Conservation (phyloP, 805 yeast species). For the Candida khao-thaluensis region DNA sequence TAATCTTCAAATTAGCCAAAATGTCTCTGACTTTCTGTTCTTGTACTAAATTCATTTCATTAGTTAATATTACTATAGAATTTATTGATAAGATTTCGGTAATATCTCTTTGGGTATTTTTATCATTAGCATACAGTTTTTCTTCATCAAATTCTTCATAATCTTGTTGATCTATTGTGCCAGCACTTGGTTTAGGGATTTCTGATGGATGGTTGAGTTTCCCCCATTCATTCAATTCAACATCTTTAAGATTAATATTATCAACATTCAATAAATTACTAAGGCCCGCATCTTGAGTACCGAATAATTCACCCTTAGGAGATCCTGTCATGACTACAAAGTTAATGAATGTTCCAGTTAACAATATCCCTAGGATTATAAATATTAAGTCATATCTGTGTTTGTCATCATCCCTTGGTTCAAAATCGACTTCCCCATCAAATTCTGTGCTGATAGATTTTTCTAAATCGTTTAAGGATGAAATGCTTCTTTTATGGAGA, state of each 20-base stretch:
- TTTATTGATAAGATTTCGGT: slow-evolving; percentile 33
- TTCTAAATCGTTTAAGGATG: slow-evolving; percentile 10
- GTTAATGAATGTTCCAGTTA: slow-evolving; percentile 12
- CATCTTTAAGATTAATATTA: slow-evolving; percentile 11
- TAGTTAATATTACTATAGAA: slow-evolving; percentile 28
- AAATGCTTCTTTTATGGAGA: slow-evolving; percentile 15
- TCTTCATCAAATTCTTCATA: slow-evolving; percentile 6
- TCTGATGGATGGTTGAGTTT: slow-evolving; percentile 10
- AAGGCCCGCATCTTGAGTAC: slow-evolving; percentile 5
- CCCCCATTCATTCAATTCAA: slow-evolving; percentile 14
- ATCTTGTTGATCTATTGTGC: neutral
- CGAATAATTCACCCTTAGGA: neutral
- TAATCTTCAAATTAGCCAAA: slow-evolving; percentile 23
- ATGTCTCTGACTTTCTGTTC: slow-evolving; percentile 21
- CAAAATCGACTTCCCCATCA: neutral
- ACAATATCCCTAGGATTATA: slow-evolving; percentile 10
- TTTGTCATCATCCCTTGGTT: neutral
- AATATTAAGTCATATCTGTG: slow-evolving; percentile 4
- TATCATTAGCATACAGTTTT: slow-evolving; percentile 4
- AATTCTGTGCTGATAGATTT: slow-evolving; percentile 2
- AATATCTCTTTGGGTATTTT: slow-evolving; percentile 22
- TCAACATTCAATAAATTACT: slow-evolving; percentile 11
- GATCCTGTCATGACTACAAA: slow-evolving; percentile 9
- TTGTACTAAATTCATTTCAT: slow-evolving; percentile 19
- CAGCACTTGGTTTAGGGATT: slow-evolving; percentile 3